phyloP scores from a whole-genome alignment of 805 yeast genomes.

The Sugiyamaella mastotermitis region DNA sequence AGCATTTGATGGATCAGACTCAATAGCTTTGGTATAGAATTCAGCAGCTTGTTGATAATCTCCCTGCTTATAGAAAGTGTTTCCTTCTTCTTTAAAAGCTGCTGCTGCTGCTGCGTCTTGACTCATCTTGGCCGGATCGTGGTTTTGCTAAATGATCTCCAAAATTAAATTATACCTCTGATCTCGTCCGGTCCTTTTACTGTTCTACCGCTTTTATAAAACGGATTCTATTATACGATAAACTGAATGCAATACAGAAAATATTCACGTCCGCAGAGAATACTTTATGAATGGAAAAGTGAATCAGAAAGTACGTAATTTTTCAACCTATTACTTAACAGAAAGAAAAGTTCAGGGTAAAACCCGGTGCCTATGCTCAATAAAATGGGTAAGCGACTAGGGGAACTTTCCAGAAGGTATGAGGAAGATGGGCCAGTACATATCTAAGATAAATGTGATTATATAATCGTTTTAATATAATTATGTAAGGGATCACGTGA shows the following conservation, averaged over 20 bases:
- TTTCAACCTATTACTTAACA: no score
- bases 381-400: no score
- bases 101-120: slow-evolving; percentile 16
- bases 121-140: background rate
- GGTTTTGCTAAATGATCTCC: background rate
- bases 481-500: no score
- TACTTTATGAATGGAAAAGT: no score
- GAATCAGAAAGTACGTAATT: no score
- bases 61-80: slow-evolving; percentile 32
- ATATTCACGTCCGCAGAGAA: background rate
- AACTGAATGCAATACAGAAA: background rate
- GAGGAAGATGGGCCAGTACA: no score
- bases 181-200: background rate
- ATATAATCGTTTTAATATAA: no score
- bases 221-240: background rate
- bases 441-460: no score
- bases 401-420: no score
- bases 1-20: slow-evolving; percentile 31
- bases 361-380: no score
- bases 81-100: slow-evolving; percentile 32
- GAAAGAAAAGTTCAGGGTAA: no score
- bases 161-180: background rate
- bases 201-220: background rate
- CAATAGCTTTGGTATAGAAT: slow-evolving; percentile 32
- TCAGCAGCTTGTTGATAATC: slow-evolving; percentile 28